phyloP scores from a whole-genome alignment of 805 yeast species.

The Cyberlindnera amylophila region DNA sequence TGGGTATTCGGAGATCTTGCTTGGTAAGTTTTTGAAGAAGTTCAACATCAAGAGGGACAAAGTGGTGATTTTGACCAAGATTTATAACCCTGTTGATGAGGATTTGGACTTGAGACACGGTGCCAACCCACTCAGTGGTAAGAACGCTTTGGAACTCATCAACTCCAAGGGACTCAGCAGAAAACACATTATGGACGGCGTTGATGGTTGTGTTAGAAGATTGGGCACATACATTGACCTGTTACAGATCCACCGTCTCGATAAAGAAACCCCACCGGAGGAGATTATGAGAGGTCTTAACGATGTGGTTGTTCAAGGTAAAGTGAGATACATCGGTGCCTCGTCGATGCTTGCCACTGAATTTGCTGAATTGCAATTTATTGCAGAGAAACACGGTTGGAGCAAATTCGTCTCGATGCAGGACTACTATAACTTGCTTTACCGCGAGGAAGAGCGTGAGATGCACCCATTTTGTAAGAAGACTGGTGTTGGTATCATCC shows the following conservation, averaged over 20 bases:
- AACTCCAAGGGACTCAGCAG: slow-evolving; percentile 39
- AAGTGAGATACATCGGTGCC: slow-evolving; percentile 54
- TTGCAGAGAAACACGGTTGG: slow-evolving; percentile 55
- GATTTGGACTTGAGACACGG: slow-evolving; percentile 11
- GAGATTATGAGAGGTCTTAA: slow-evolving; percentile 52
- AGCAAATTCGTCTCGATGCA: slow-evolving; percentile 58
- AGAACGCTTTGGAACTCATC: slow-evolving; percentile 8
- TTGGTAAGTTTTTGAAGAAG: slow-evolving; percentile 51
- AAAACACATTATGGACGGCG: slow-evolving; percentile 45
- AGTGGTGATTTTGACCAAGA: slow-evolving; percentile 52
- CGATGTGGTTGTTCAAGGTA: slow-evolving; percentile 44
- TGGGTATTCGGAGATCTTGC: slow-evolving; percentile 43
- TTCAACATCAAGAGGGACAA: slow-evolving; percentile 50
- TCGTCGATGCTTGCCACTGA: slow-evolving; percentile 50
- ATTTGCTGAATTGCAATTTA: slow-evolving; percentile 38
- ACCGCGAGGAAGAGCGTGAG: slow-evolving; percentile 63
- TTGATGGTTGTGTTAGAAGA: slow-evolving; percentile 34
- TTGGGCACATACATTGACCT: slow-evolving; percentile 45
- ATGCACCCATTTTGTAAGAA: slow-evolving; percentile 49
- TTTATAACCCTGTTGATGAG: slow-evolving; percentile 17
- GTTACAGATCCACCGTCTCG: slow-evolving; percentile 49
- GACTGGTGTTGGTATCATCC: slow-evolving; percentile 51
- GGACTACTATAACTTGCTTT: slow-evolving; percentile 43
- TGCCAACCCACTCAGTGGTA: background rate
- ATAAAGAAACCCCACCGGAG: slow-evolving; percentile 38